phyloP scores from a whole-genome alignment of 495 filamentous ascomycete species.

The Penicillium tannophilum region DNA sequence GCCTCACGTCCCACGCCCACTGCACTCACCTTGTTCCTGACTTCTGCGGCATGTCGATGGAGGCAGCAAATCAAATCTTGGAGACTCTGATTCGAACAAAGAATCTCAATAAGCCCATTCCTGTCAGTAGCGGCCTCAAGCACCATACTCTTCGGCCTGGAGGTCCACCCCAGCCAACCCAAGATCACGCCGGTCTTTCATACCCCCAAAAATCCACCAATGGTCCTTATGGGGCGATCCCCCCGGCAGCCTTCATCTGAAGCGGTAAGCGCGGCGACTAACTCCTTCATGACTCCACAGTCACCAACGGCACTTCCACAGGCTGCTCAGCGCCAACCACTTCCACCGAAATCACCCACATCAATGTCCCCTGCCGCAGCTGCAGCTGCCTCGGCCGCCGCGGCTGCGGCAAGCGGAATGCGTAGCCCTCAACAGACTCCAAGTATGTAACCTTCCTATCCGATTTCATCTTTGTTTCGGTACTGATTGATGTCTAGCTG shows the following conservation, averaged over 20 bases:
- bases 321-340: conserved; percentile 35
- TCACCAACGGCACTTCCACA: conserved; percentile 38
- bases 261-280: conserved; percentile 50
- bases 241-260: conserved; percentile 49
- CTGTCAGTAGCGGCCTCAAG: conserved; percentile 58
- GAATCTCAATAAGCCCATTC: conserved; percentile 48
- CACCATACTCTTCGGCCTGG: conserved; percentile 66
- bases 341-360: conserved; percentile 39
- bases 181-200: conserved; percentile 44
- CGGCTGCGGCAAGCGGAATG: not conserved
- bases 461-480: not conserved
- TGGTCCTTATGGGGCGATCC: conserved; percentile 51
- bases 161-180: conserved; percentile 50
- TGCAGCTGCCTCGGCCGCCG: conserved; percentile 30
- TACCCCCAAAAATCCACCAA: conserved; percentile 50
- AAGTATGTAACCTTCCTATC: conserved; percentile 30
- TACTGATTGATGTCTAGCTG: conserved; percentile 21
- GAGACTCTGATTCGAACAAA: conserved; percentile 47
- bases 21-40: conserved; percentile 97
- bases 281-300: conserved; percentile 46
- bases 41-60: conserved; percentile 99
- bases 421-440: conserved; percentile 36
- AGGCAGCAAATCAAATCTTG: conserved; percentile 90
- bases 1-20: conserved; percentile 83
- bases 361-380: conserved; percentile 37